Evolutionary conservation across 345 rosid species (phyloP), one percentile per base, ranked within the genome.

Genomic region (Mangifera indica): DNA sequence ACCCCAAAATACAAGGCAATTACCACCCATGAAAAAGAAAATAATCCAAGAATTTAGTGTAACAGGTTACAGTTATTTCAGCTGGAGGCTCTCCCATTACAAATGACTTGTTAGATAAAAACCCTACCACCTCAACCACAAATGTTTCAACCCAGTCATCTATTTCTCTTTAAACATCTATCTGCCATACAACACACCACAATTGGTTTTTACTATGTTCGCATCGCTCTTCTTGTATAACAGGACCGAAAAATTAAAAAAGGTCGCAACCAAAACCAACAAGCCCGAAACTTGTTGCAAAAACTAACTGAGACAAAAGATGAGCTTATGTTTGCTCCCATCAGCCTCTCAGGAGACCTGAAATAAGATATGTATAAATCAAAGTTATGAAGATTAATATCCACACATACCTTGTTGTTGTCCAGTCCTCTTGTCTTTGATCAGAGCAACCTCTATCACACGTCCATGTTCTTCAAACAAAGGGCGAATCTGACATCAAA

Each of bases 401-500:
- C 69, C 21, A 69, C 54, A 76, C 87, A 67, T 87, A 95, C 98
- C 98, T 89, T 91, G 98, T 71, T 90, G 99, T 69, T 86, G 99
- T 59, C 98, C 99, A 20, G 99, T 92, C 84, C 84, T 91, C 84
- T 91, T 95, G 78, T 95, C 99, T 79, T 85, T 95, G 81, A 95
- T 91, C 81, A 91, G 72, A 63, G 99, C 99, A 78, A 95, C 99
- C 84, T 95, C 99, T 25, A 91, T 72, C 73, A 95, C 99, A 59
- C 84, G 79, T 76, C 99, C 99, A 78, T 92, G 93, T 73, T 82
- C 84, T 72, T 92, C 97, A 79, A 95, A 95, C 71, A 85, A 74
- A 29, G 96, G 94, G 22, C 96, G 93, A 69, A 95, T 89, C 99
- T 95, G 76, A 18, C 44, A 81, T 17, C 26, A 77, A 77, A 83